Base-by-base conservation (phyloP, 2,329 filamentous ascomycete species). In the Aspergillus ochraceus region DNA sequence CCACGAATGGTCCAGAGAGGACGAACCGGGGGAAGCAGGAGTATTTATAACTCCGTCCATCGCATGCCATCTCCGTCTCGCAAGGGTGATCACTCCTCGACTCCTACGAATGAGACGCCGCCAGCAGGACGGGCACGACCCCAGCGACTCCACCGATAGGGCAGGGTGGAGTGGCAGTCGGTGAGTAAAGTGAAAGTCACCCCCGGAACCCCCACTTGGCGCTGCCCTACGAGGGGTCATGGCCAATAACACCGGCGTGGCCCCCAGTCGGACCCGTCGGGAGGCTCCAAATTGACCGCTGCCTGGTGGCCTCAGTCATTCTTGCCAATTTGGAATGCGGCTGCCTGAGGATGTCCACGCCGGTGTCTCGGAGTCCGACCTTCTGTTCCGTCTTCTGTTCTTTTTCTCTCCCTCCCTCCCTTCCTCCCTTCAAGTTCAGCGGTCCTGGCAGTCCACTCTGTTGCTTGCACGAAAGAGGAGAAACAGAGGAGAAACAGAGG, bases 111-210 rank as follows among this genome's bases (percentile, higher is more conserved):
- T 67, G 52, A 52, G 55, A 51, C 12, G 49, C 29, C 59, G 65
- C 65, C 65, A 67, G 47, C 64, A 9, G 26, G 26, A 9, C 26
- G 26, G 26, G 26, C 26, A 29, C 26, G 26, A 29, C 26, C 26
- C 26, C 26, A 29, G 26, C 2, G 51, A 54, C 53, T 57, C 69
- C 69, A 71, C 68, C 52, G 49, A 55, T 68, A 71, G 62, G 68
- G 68, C 64, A 29, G 26, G 26, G 26, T 29, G 26, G 26, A 29
- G 26, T 29, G 26, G 26, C 26, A 29, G 26, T 29, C 26, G 26
- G 26, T 29, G 26, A 29, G 26, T 8, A 24, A 24, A 24, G 24
- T 24, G 24, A 24, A 6, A 24, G 24, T 24, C 24, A 24, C 24
- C 24, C 24, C 24, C 24, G 24, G 24, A 24, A 24, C 6, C 24